Evolutionary conservation across 495 filamentous ascomycete genomes (phyloP).

Genomic region (Xylaria venustula): DNA sequence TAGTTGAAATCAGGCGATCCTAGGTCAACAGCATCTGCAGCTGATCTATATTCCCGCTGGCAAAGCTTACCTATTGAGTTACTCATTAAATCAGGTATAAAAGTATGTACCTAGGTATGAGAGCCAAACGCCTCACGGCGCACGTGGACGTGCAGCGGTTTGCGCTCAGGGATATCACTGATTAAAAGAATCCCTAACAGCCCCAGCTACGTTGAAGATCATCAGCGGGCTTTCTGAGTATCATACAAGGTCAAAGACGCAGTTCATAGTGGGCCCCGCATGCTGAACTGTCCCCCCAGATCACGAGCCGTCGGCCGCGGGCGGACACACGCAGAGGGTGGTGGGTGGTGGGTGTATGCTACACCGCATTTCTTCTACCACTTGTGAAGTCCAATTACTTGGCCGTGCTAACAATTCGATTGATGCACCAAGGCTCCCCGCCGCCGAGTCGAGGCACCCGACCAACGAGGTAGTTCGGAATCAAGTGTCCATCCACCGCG

Average conservation of each 20-base stretch:
- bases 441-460: slow-evolving; percentile 21
- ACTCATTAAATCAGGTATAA: too few species aligned
- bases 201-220: too few species aligned
- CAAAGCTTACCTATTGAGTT: too few species aligned
- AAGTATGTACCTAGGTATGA: too few species aligned
- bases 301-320: slow-evolving; percentile 1
- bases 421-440: slow-evolving; percentile 24
- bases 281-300: background rate
- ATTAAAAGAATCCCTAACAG: too few species aligned
- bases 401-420: slow-evolving; percentile 18
- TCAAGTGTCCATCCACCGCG: slow-evolving; percentile 15
- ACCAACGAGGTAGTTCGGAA: slow-evolving; percentile 17
- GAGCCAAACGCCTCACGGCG: too few species aligned
- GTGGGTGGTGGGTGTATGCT: slow-evolving; percentile 16
- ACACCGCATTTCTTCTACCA: slow-evolving; percentile 23
- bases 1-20: too few species aligned
- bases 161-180: background rate
- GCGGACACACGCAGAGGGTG: slow-evolving; percentile 6
- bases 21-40: too few species aligned
- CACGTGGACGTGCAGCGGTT: too few species aligned
- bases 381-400: slow-evolving; percentile 20
- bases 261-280: background rate
- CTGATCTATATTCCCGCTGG: too few species aligned
- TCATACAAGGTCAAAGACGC: background rate
- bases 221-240: too few species aligned